phyloP scores from a whole-genome alignment of 2,329 filamentous ascomycete species.

The Talaromyces sp. region DNA sequence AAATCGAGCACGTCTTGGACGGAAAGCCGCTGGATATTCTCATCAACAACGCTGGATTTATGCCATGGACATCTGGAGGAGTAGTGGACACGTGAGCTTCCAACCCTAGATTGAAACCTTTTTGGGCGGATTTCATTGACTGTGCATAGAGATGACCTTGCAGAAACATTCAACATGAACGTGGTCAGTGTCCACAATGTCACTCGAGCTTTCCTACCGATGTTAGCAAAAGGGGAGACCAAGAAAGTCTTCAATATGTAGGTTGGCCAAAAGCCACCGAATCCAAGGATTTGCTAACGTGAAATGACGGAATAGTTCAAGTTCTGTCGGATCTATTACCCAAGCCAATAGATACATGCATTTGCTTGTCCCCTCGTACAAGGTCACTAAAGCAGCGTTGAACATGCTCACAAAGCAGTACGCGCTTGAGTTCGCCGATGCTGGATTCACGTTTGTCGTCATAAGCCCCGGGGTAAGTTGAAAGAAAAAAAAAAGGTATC shows the following conservation, averaged over 20 bases:
- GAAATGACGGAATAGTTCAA: conserved; percentile 23
- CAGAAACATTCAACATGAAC: conserved; percentile 32
- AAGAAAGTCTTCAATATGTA: conserved; percentile 43
- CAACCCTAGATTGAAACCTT: too few species aligned
- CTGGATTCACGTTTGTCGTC: conserved; percentile 21
- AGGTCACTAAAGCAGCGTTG: conserved; percentile 45
- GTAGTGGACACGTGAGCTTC: background rate
- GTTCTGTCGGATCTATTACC: conserved; percentile 35
- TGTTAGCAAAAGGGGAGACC: conserved; percentile 25
- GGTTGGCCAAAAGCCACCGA: conserved; percentile 5
- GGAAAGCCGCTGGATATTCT: background rate
- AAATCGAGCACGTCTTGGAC: background rate
- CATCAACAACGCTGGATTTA: conserved; percentile 5
- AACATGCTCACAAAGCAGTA: conserved; percentile 42
- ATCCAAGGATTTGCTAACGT: background rate
- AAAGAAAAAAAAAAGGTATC: too few species aligned
- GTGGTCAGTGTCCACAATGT: conserved; percentile 33
- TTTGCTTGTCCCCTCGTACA: conserved; percentile 32
- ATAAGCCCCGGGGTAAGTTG: conserved; percentile 39
- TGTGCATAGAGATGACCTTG: conserved; percentile 14
- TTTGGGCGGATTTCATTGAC: conserved; percentile 7
- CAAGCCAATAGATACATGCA: conserved; percentile 15
- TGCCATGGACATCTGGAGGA: background rate
- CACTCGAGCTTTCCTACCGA: conserved; percentile 29
- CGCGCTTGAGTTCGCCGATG: conserved; percentile 20